These are phyloP conservation scores for Phoma sp. DNA, from an alignment of 2,329 filamentous ascomycete species.

Conservation along the genomic window DNA sequence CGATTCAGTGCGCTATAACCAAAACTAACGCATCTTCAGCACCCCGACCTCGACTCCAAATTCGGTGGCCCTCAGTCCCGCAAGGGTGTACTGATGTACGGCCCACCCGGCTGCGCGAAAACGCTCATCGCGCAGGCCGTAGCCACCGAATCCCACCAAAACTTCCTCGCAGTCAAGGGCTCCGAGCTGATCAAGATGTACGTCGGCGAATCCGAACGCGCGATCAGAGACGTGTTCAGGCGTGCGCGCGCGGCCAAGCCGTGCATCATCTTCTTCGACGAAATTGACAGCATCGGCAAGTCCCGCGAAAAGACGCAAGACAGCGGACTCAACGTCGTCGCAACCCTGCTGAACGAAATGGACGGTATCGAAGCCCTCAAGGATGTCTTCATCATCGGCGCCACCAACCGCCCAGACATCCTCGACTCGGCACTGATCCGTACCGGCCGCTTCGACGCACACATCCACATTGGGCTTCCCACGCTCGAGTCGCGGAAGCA, in stretches of 20 bases:
- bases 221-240: conserved; percentile 82
- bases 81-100: conserved; percentile 88
- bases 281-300: conserved; percentile 85
- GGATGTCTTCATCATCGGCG: conserved; percentile 85
- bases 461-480: conserved; percentile 86
- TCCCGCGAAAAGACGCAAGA: conserved; percentile 58
- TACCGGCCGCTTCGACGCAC: conserved; percentile 82
- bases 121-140: conserved; percentile 90
- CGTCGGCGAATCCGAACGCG: conserved; percentile 90
- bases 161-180: conserved; percentile 93
- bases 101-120: conserved; percentile 93
- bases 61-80: conserved; percentile 56
- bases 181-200: conserved; percentile 96
- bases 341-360: conserved; percentile 91
- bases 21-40: conserved; percentile 26
- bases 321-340: conserved; percentile 79
- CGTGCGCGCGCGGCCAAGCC: conserved; percentile 85
- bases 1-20: not conserved
- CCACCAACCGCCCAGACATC: conserved; percentile 87
- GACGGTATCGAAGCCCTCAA: conserved; percentile 88
- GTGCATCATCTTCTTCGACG: conserved; percentile 95
- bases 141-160: conserved; percentile 87
- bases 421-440: conserved; percentile 86
- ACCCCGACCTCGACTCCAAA: conserved; percentile 44
- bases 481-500: conserved; percentile 74